Percentiles rank a stretch among this genome's conserved stretches.
Conservation (phyloP, 495 filamentous ascomycete species). For the Neurospora africana region DNA sequence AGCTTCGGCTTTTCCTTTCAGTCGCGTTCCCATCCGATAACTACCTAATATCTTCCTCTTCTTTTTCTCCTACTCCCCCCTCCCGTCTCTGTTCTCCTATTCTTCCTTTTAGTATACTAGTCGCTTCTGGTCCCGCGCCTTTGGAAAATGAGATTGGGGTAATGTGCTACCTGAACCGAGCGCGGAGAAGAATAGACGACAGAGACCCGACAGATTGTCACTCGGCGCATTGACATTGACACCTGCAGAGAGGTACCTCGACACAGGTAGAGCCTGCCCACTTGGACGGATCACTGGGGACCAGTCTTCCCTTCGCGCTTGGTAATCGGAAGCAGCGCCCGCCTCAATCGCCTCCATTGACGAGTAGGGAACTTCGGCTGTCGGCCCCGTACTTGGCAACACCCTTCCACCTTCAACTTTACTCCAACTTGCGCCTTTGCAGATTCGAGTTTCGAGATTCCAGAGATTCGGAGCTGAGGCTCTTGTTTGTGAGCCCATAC, state of each 20-base stretch:
- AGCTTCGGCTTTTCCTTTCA: not conserved
- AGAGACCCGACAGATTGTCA: not conserved
- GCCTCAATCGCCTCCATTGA: not conserved
- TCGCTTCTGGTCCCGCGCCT: not conserved
- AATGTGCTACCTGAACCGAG: not conserved
- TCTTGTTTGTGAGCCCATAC: not conserved
- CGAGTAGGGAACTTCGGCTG: not conserved
- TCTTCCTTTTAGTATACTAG: not conserved
- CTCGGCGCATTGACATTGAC: not conserved
- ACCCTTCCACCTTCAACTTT: not conserved
- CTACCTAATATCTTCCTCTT: not conserved
- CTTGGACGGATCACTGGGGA: not conserved
- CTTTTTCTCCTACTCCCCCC: not conserved
- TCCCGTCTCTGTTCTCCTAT: not conserved
- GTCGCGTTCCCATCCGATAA: not conserved
- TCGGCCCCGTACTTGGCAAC: not conserved
- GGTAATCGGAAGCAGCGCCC: not conserved
- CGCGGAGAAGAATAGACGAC: not conserved
- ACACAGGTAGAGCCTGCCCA: not conserved
- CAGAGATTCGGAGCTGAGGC: not conserved
- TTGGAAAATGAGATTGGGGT: not conserved
- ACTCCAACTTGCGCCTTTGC: not conserved
- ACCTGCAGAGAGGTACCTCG: not conserved
- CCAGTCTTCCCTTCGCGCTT: not conserved
- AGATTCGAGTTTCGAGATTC: not conserved